Percentiles rank a stretch among this genome's conserved stretches.
These are phyloP conservation scores for Globisporangium lucens DNA, from an alignment of 352 stramenopile genomes.

Conservation along the genomic window DNA sequence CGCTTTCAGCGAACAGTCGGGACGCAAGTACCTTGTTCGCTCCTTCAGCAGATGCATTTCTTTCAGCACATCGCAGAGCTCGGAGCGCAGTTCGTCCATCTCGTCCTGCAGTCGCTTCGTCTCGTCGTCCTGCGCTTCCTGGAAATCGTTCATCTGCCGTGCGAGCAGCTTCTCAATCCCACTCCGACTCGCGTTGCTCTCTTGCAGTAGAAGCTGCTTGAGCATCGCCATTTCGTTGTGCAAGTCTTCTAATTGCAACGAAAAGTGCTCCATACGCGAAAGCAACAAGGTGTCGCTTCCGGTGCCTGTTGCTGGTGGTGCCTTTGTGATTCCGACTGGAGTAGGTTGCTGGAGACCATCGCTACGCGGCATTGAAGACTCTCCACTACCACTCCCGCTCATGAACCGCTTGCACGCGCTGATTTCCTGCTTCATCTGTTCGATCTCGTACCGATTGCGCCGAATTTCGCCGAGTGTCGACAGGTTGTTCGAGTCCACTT, in stretches of 20 bases:
- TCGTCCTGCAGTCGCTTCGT: conserved; percentile 51
- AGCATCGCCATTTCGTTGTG: conserved; percentile 52
- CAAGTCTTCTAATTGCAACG: conserved; percentile 43
- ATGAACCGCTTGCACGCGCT: conserved; percentile 19
- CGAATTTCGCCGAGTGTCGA: conserved; percentile 11
- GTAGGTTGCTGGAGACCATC: background rate
- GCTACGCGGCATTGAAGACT: background rate
- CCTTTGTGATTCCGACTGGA: conserved; percentile 4
- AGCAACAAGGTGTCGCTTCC: conserved; percentile 17
- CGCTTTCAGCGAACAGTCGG: conserved; percentile 13
- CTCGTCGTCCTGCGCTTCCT: conserved; percentile 49
- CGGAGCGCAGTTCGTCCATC: conserved; percentile 60
- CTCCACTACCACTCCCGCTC: conserved; percentile 11
- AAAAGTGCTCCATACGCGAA: conserved; percentile 39
- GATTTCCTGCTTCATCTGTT: conserved; percentile 27
- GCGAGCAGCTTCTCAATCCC: conserved; percentile 50
- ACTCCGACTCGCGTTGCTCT: conserved; percentile 42
- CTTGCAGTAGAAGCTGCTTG: conserved; percentile 44
- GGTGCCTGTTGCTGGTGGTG: background rate
- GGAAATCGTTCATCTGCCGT: conserved; percentile 44
- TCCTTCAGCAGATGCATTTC: conserved; percentile 71
- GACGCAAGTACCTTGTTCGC: conserved; percentile 63
- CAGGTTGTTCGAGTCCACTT: background rate
- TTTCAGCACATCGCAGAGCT: conserved; percentile 61
- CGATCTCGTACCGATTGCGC: conserved; percentile 22